Percentiles rank a stretch among this genome's conserved stretches.
Conservation (phyloP, 1,284 basidiomycete species). For the Apiotrichum akiyoshidainum region DNA sequence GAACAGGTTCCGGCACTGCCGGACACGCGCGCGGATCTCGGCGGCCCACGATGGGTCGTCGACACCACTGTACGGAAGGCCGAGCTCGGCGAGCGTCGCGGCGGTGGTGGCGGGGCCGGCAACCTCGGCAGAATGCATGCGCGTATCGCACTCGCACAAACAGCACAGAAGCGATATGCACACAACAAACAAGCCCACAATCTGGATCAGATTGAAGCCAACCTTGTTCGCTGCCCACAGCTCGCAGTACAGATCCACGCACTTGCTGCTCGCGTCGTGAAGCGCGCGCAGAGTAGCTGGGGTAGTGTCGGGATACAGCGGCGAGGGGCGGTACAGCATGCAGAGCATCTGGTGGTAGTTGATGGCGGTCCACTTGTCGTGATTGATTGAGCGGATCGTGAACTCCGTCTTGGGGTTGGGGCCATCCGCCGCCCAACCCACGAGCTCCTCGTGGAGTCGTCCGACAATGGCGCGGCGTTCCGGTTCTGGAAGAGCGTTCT, state of each 20-base stretch:
- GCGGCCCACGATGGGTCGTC: conserved; percentile 23
- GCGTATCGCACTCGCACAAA: conserved; percentile 34
- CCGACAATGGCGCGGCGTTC: conserved; percentile 24
- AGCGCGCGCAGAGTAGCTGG: conserved; percentile 23
- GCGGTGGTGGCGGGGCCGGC: not conserved
- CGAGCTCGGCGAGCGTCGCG: conserved; percentile 12
- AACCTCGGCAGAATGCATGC: conserved; percentile 15
- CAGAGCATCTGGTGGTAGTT: conserved; percentile 32
- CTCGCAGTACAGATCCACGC: conserved; percentile 33
- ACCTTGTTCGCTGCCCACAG: conserved; percentile 30
- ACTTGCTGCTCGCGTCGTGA: conserved; percentile 23
- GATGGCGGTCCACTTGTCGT: conserved; percentile 29
- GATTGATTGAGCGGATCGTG: conserved; percentile 22
- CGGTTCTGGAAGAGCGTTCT: conserved; percentile 26
- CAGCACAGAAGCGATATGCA: conserved; percentile 37
- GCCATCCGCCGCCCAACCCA: conserved; percentile 24
- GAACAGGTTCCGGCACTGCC: conserved; percentile 32
- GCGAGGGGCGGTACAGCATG: conserved; percentile 34
- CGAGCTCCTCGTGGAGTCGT: conserved; percentile 23
- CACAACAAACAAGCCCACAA: conserved; percentile 29
- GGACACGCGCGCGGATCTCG: conserved; percentile 26
- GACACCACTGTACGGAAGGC: conserved; percentile 14
- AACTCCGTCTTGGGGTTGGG: conserved; percentile 13
- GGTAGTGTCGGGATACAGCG: conserved; percentile 29
- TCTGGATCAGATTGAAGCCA: conserved; percentile 34